phyloP scores from a whole-genome alignment of 139 green algal genomes.

The Auxenochlorella protothecoides region DNA sequence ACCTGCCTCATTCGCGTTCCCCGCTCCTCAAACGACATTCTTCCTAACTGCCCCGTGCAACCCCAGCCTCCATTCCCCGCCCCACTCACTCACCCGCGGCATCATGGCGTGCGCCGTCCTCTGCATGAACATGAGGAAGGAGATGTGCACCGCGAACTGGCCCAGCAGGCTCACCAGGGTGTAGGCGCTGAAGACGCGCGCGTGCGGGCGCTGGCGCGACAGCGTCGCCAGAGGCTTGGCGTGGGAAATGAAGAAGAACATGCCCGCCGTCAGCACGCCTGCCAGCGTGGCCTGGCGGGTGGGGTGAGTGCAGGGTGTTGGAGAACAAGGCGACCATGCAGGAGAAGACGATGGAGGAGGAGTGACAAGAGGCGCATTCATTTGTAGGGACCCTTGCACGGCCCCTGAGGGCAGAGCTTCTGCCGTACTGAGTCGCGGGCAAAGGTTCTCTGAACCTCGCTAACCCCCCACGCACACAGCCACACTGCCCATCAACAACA shows the following conservation, averaged over 20 bases:
- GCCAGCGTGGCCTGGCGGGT: constrained; percentile 61
- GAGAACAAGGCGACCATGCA: too few relatives aligned
- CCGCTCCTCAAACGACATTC: too few relatives aligned
- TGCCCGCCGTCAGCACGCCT: constrained; percentile 69
- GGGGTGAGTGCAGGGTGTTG: not conserved
- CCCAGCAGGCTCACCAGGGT: constrained; percentile 85
- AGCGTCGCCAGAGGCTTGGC: constrained; percentile 73
- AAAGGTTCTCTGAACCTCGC: too few relatives aligned
- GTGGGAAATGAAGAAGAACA: constrained; percentile 94
- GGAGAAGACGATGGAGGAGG: too few relatives aligned
- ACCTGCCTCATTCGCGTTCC: not conserved
- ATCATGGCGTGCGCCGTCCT: constrained; percentile 33
- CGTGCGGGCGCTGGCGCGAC: constrained; percentile 73
- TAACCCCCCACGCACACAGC: too few relatives aligned
- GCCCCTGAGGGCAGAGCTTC: too few relatives aligned
- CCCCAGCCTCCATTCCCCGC: too few relatives aligned
- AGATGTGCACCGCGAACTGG: constrained; percentile 78
- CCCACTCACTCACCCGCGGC: constrained; percentile 16
- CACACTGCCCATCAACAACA: too few relatives aligned
- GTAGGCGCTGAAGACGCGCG: constrained; percentile 86
- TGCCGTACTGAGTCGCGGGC: too few relatives aligned
- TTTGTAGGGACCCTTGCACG: too few relatives aligned
- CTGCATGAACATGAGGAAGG: constrained; percentile 71
- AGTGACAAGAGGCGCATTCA: too few relatives aligned
- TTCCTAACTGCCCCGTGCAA: too few relatives aligned